These are phyloP conservation scores for Aspergillus sp. DNA, from an alignment of 2,329 filamentous ascomycete genomes.

Conservation along the genomic window DNA sequence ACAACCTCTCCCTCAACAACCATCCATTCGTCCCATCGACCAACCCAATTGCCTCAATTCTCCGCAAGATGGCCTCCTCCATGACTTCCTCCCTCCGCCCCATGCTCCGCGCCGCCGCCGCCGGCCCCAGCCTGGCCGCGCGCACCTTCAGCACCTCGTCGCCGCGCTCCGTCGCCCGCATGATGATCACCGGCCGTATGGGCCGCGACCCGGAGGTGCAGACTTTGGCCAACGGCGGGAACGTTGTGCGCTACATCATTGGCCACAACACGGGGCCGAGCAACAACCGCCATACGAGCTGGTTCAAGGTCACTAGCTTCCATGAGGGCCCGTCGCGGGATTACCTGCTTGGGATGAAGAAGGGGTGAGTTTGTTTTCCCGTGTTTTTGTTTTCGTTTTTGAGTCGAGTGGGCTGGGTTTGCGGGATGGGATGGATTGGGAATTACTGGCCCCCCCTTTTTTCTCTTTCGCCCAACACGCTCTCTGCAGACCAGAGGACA, in stretches of 20 bases:
- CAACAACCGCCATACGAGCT: constrained; percentile 70
- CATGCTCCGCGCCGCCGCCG: constrained; percentile 37
- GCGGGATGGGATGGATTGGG: too few species aligned
- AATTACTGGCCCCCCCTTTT: too few species aligned
- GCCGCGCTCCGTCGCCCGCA: constrained; percentile 58
- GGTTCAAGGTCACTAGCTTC: constrained; percentile 75
- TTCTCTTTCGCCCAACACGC: background rate
- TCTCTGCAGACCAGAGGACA: background rate
- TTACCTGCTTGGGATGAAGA: constrained; percentile 61
- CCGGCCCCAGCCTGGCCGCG: constrained; percentile 31
- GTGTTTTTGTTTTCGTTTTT: constrained; percentile 4
- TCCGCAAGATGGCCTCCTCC: too few species aligned
- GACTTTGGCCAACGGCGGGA: constrained; percentile 59
- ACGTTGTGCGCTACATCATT: constrained; percentile 68
- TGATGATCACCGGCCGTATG: constrained; percentile 80
- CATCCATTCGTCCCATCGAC: too few species aligned
- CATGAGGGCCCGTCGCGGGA: constrained; percentile 60
- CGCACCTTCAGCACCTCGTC: constrained; percentile 68
- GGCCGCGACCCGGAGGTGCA: constrained; percentile 67
- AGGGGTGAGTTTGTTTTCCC: constrained; percentile 65
- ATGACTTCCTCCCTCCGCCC: constrained; percentile 47
- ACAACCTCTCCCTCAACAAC: too few species aligned
- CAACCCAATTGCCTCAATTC: too few species aligned
- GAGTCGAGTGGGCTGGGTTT: background rate
- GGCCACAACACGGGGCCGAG: constrained; percentile 57